Conservation (phyloP, 257 asterid species). For the Rauvolfia tetraphylla region DNA sequence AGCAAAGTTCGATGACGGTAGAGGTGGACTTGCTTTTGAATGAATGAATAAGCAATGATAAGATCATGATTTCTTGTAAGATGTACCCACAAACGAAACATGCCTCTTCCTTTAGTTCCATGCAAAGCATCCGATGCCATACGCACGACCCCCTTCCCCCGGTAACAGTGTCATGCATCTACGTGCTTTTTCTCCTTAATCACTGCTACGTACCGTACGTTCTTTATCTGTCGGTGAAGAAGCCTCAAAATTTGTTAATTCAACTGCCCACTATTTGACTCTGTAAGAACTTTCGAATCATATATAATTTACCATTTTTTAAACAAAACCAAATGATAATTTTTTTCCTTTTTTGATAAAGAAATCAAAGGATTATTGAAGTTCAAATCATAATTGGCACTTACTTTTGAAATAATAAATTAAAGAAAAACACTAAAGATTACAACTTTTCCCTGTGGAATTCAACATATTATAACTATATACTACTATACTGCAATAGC, state of each 20-base stretch:
- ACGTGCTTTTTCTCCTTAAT: slow-evolving; percentile 21
- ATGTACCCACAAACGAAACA: slow-evolving; percentile 22
- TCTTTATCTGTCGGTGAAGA: background rate
- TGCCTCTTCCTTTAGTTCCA: slow-evolving; percentile 18
- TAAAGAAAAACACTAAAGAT: background rate
- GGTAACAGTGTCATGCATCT: slow-evolving; percentile 32
- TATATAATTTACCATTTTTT: no score
- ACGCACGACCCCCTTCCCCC: background rate
- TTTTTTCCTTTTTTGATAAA: no score
- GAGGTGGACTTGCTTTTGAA: slow-evolving; percentile 10
- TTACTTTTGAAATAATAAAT: background rate
- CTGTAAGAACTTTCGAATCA: no score
- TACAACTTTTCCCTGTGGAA: background rate
- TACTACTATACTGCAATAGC: background rate
- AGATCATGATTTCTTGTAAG: slow-evolving; percentile 44
- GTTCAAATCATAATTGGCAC: no score
- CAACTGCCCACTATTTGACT: no score
- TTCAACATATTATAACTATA: background rate
- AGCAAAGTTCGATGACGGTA: background rate
- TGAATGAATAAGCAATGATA: slow-evolving; percentile 28
- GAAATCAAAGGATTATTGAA: no score
- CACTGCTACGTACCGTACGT: background rate
- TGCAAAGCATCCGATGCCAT: slow-evolving; percentile 20
- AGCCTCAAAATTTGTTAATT: no score
- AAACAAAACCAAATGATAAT: no score